Evolutionary conservation across 2,329 filamentous ascomycete species (phyloP), one percentile per base, ranked within the genome.

Genomic region (Ceratocystis cacaofunesta): DNA sequence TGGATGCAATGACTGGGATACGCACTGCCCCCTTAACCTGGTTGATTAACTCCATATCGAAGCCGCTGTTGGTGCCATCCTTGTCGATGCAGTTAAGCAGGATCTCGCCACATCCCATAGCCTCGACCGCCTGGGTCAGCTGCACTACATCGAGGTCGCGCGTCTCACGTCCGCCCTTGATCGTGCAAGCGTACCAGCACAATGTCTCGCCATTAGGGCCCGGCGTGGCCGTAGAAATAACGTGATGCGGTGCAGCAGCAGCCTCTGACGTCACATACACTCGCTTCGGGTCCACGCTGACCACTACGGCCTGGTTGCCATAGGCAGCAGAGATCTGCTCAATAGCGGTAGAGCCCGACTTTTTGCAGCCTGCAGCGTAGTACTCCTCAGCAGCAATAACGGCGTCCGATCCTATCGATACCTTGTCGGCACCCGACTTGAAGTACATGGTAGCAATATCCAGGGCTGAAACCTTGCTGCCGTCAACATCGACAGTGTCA

Each of bases 161-260:
- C n/a, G 88, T 92, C 77, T 97, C 92, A 68, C 94, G 86, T 5
- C 94, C 94, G 60, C 94, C 94, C 77, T 92, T 95, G 78, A 95
- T 90, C 5, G 94, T 99, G 77, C 94, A 97, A 66, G 94, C 92
- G 74, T 96, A 99, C 92, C 92, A 99, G 78, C 90, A 96, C 75
- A 85, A 88, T 63, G 79, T 78, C 75, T 96, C 89, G 32, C 91
- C 91, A 55, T 82, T 81, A 25, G 89, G 85, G 7, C 92, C 90
- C 0, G 84, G 85, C 68, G 78, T 82, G 0, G 76, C 73, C 0
- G 92, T 96, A 72, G 81, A 78, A 72, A 96, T 78, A 15, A 87
- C 89, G 75, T 78, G 77, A 75, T 94, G 88, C 55, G 55, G 25
- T 71, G 90, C 86, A 0, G 82, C 81, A 64, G 89, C 91, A 62